Evolutionary conservation across 2,329 filamentous ascomycete species (phyloP).

Genomic region (Trichoderma koningii): DNA sequence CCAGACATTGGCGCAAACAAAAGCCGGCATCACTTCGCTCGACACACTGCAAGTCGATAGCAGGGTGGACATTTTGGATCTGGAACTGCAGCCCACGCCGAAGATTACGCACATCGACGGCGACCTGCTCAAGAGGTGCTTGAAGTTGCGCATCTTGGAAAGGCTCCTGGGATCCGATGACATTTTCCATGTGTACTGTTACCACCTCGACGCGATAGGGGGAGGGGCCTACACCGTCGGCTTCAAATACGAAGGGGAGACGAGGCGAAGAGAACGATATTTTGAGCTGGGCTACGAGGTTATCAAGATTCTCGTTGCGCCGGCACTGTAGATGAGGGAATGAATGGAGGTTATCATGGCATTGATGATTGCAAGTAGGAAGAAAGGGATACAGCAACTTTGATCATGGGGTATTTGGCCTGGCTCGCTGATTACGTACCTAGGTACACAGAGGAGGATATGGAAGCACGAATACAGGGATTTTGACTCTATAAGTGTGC

Average conservation of each 20-base stretch:
- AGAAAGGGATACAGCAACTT: background rate
- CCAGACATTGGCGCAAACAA: constrained; percentile 64
- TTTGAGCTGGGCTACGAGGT: constrained; percentile 56
- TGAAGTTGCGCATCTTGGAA: constrained; percentile 51
- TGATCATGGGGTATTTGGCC: background rate
- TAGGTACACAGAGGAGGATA: background rate
- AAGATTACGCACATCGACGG: constrained; percentile 67
- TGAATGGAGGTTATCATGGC: background rate
- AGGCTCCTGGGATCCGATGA: constrained; percentile 41
- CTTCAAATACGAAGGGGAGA: constrained; percentile 34
- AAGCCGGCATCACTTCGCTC: constrained; percentile 49
- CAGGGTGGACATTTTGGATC: constrained; percentile 29
- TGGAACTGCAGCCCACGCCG: constrained; percentile 45
- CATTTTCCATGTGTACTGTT: constrained; percentile 46
- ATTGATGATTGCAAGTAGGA: background rate
- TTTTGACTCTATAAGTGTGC: background rate
- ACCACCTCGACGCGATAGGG: constrained; percentile 55
- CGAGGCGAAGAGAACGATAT: constrained; percentile 40
- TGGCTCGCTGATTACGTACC: background rate
- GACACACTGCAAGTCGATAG: constrained; percentile 15
- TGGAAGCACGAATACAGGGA: background rate
- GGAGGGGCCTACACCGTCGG: constrained; percentile 44
- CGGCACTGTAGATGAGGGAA: constrained; percentile 45
- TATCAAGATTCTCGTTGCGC: constrained; percentile 55
- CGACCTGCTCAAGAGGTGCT: constrained; percentile 60